Evolutionary conservation across 306 rosid genomes (phyloP), one percentile per base, ranked within the genome.

Genomic region (Cicer cuneatum): DNA sequence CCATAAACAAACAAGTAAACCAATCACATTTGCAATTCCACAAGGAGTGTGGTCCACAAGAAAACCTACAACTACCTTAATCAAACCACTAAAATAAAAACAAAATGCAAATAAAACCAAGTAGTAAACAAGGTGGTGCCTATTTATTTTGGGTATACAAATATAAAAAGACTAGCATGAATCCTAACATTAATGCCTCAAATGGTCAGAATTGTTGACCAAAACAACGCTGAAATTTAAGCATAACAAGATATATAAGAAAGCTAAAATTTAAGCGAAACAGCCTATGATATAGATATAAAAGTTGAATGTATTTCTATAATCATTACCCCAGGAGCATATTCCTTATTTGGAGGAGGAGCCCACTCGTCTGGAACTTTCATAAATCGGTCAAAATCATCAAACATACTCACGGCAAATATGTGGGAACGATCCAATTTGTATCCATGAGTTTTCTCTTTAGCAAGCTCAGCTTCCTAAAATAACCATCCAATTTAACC

Each of bases 381-480:
- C 97, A 91, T 87, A 69, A 90, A 90, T 46, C 72, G 78, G 11
- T 90, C 92, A 18, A 94, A 86, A 72, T 94, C 97, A 57, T 91
- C 91, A 19, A 91, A 94, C 96, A 89, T 90, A 79, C 63, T 91
- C 16, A 91, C 91, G 0, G 90, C 65, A 81, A 94, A 94, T 15
- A 94, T 86, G 72, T 94, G 98, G 0, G 89, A 60, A 0, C 88
- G 86, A 52, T 94, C 98, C 86, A 94, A 69, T 68, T 90, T 94
- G 81, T 93, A 93, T 7, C 96, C 98, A 56, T 93, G 88, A 5
- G 96, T 90, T 83, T 85, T 91, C 84, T 91, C 98, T 74, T 79
- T 91, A 35, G 97, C 98, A 60, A 91, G 89, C 76, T 94, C 97
- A 3, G 98, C 98, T 78, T 91, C 98, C 98, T 94, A 75, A 37